A percentile compares a stretch with the other conserved stretches of the same genome.
These are phyloP conservation scores for Corylus heterophylla DNA, from an alignment of 306 rosid genomes.

Conservation along the genomic window DNA sequence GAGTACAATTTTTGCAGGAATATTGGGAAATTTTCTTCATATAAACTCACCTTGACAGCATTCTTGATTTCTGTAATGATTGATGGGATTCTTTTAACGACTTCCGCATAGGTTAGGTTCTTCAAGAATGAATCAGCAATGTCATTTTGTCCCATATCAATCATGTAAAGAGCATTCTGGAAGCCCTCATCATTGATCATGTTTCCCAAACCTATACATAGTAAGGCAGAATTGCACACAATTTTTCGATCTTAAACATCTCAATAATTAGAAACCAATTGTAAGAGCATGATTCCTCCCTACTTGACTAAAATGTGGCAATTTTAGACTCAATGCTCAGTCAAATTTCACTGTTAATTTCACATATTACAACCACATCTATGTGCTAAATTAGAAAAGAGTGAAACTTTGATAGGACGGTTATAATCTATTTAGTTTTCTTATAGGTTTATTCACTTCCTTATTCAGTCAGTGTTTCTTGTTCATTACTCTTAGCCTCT, in stretches of 20 bases:
- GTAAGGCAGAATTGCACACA: background rate
- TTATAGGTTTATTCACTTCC: too few relatives aligned
- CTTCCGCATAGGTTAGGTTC: conserved; percentile 54
- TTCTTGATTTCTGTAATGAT: conserved; percentile 59
- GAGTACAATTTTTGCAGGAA: background rate
- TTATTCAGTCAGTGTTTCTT: too few relatives aligned
- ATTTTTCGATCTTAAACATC: background rate
- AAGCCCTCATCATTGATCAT: conserved; percentile 57
- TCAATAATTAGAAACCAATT: background rate
- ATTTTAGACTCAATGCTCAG: background rate
- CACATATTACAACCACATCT: background rate
- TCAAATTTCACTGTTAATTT: background rate
- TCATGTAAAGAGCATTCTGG: conserved; percentile 74
- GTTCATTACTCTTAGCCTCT: too few relatives aligned
- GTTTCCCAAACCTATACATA: conserved; percentile 45
- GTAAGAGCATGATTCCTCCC: background rate
- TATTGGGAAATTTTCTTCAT: conserved; percentile 2
- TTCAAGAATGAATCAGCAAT: conserved; percentile 71
- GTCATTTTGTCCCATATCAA: conserved; percentile 95
- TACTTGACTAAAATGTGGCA: background rate
- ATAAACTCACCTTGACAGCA: conserved; percentile 57
- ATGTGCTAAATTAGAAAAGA: background rate
- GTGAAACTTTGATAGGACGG: too few relatives aligned
- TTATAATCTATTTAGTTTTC: too few relatives aligned
- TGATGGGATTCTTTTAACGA: conserved; percentile 59